Base-by-base conservation (phyloP, 805 yeast species). In the Saccharomyces paradoxus region DNA sequence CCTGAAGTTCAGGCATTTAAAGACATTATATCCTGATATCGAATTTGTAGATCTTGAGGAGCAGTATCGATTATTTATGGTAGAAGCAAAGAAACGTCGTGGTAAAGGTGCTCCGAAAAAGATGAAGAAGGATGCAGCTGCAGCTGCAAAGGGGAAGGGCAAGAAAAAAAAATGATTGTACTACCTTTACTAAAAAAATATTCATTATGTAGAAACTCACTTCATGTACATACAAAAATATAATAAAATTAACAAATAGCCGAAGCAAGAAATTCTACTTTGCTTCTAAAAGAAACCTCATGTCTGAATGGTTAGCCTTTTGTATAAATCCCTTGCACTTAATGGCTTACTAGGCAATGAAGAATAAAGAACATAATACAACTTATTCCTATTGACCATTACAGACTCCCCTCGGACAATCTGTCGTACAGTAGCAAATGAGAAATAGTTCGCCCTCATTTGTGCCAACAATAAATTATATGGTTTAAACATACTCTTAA, bases 71-170 rank as follows among this genome's bases (percentile, higher is more conserved):
- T 65, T 85, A 57, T 78, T 75, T 56, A 82, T 82, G 81, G 83
- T 82, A 24, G 81, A 73, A 55, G 75, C 75, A 54, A 78, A 88
- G 71, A 87, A 83, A 77, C 84, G 86, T 79, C 86, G 94, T 81
- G 91, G 89, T 71, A 87, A 87, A 72, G 91, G 92, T 70, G 89
- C 94, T 12, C 95, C 94, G 63, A 81, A 84, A 76, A 87, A 87
- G 77, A 81, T 79, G 73, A 80, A 77, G 63, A 79, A 76, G 60
- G 68, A 64, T 13, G 69, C 70, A 28, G 59, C 65, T 48, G 68
- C 64, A 14, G 68, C 70, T 29, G 59, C 65, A 46, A 74, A 73
- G 26, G 71, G 71, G 28, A 64, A 66, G 41, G 71, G 71, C 54
- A 72, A 72, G 55, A 72, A 72, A 64, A 78, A 78, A 73, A 74